Evolutionary conservation across 805 yeast genomes (phyloP).

Genomic region (Wickerhamiella australiensis): DNA sequence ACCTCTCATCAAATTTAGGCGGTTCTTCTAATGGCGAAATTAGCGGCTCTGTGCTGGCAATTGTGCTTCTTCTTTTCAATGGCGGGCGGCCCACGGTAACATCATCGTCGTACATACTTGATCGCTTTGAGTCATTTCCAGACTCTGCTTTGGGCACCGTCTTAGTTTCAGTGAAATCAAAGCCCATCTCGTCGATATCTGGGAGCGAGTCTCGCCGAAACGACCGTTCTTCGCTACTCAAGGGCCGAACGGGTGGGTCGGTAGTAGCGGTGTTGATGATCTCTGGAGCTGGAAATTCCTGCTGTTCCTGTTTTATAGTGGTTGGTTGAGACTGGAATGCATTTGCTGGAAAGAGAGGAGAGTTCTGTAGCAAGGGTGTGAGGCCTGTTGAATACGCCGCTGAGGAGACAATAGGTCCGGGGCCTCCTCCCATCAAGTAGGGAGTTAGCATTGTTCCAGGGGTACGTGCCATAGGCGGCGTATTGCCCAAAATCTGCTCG

Average conservation of each 20-base stretch:
- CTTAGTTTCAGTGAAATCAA: background rate
- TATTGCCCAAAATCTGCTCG: background rate
- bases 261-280: background rate
- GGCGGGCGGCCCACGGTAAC: background rate
- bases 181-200: background rate
- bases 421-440: background rate
- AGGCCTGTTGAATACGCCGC: conserved; percentile 5
- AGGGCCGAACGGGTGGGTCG: background rate
- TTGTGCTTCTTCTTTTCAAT: background rate
- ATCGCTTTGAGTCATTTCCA: background rate
- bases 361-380: conserved; percentile 4
- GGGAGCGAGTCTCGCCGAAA: background rate
- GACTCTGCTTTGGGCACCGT: background rate
- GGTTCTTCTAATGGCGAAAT: background rate
- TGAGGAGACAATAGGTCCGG: background rate
- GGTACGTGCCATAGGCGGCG: background rate
- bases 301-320: background rate
- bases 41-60: background rate
- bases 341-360: background rate
- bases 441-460: background rate
- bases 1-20: background rate
- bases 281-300: background rate
- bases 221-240: background rate
- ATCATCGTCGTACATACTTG: background rate
- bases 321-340: conserved; percentile 4